These are phyloP conservation scores for Amaranthus palmeri DNA, from an alignment of 148 eudicot species.

Conservation along the genomic window DNA sequence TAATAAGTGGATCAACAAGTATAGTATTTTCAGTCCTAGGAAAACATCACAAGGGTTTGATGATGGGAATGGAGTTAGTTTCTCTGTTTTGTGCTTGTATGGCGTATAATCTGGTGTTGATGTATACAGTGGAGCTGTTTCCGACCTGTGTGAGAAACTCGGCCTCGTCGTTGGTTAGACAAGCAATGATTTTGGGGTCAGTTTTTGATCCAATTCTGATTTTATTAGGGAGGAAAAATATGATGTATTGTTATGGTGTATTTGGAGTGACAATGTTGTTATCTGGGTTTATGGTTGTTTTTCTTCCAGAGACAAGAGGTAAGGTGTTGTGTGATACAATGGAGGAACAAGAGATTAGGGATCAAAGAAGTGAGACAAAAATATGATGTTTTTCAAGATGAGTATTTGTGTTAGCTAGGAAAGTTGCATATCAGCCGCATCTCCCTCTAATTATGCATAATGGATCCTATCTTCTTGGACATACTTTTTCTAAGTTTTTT, in stretches of 20 bases:
- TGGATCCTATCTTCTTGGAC: too few relatives aligned
- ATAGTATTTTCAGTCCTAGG: conserved; percentile 3
- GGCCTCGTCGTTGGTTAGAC: conserved; percentile 18
- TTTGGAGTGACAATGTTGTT: conserved; percentile 21
- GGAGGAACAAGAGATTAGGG: conserved; percentile 28
- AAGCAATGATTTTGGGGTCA: conserved; percentile 18
- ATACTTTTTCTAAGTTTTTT: too few relatives aligned
- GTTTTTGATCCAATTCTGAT: conserved; percentile 20
- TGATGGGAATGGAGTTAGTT: conserved; percentile 14
- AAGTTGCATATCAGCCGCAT: too few relatives aligned
- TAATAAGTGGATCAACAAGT: conserved; percentile 11
- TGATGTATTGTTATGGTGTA: conserved; percentile 12
- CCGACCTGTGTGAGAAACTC: conserved; percentile 30
- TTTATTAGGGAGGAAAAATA: not conserved
- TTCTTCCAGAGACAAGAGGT: conserved; percentile 28
- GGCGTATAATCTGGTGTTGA: conserved; percentile 14
- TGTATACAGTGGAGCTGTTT: conserved; percentile 24
- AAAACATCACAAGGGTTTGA: not conserved
- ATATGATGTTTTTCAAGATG: not conserved
- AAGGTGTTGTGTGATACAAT: conserved; percentile 31
- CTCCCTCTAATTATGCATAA: too few relatives aligned
- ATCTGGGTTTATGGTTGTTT: conserved; percentile 27
- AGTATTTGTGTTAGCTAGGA: too few relatives aligned
- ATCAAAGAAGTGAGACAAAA: not conserved
- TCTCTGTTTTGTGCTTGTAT: conserved; percentile 17